A percentile compares a stretch with the other conserved stretches of the same genome.
Evolutionary conservation across 345 rosid species (phyloP).

Genomic region (Theobroma cacao): DNA sequence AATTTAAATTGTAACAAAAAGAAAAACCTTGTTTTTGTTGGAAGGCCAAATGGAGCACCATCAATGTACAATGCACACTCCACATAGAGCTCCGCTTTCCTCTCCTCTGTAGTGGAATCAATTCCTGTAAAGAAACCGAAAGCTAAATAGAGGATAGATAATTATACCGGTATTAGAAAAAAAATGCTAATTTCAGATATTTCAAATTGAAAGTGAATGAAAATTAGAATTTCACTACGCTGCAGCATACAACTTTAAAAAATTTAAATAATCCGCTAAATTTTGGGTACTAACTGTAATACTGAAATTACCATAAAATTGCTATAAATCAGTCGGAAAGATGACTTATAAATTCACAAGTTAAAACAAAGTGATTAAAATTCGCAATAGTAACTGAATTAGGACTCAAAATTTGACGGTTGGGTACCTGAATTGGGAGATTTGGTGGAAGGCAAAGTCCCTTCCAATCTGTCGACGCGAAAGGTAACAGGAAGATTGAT

Average conservation of each 20-base stretch:
- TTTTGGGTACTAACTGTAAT: neutral
- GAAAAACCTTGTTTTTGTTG: slow-evolving; percentile 76
- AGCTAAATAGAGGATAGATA: neutral
- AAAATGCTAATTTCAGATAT: neutral
- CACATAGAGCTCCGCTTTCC: slow-evolving; percentile 67
- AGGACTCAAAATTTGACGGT: neutral
- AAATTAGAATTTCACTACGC: neutral
- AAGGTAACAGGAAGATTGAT: slow-evolving; percentile 89
- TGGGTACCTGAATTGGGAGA: slow-evolving; percentile 51
- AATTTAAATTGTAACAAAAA: neutral
- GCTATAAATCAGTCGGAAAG: neutral
- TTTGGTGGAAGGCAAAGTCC: slow-evolving; percentile 50
- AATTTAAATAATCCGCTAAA: neutral
- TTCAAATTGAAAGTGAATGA: neutral
- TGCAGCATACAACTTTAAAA: neutral
- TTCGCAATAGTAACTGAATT: neutral
- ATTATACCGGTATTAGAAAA: neutral
- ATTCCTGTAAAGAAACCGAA: slow-evolving; percentile 33
- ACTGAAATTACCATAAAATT: neutral
- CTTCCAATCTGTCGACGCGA: slow-evolving; percentile 87
- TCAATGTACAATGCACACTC: slow-evolving; percentile 87
- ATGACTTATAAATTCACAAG: neutral
- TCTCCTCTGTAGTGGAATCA: slow-evolving; percentile 50
- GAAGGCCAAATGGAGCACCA: slow-evolving; percentile 92
- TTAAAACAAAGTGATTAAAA: neutral